phyloP scores from a whole-genome alignment of 768 basidiomycete species.

The Rhodotorula graminis region DNA sequence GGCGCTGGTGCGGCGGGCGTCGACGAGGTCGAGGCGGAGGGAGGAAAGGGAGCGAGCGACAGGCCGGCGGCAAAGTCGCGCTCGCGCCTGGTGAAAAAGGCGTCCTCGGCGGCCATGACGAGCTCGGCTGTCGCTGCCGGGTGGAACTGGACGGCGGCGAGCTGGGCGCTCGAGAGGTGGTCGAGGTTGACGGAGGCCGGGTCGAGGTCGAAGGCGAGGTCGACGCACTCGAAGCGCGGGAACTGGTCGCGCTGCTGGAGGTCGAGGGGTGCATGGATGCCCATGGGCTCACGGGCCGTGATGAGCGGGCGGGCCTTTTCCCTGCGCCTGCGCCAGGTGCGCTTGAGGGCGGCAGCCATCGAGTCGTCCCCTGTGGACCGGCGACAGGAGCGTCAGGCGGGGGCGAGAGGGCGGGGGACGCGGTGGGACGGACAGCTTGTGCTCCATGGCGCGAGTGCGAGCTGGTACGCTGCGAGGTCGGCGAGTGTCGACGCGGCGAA shows the following conservation, averaged over 20 bases:
- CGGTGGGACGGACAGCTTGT: neutral
- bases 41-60: neutral
- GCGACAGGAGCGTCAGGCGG: neutral
- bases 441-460: constrained; percentile 12
- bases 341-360: neutral
- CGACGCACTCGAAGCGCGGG: constrained; percentile 17
- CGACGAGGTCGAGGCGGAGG: neutral
- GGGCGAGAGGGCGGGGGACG: neutral
- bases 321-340: constrained; percentile 1
- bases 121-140: constrained; percentile 12
- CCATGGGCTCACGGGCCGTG: constrained; percentile 3
- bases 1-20: neutral
- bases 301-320: constrained; percentile 8
- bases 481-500: neutral
- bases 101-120: constrained; percentile 17
- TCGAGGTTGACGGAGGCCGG: neutral
- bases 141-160: constrained; percentile 21
- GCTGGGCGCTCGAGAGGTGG: constrained; percentile 15
- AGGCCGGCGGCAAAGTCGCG: constrained; percentile 24
- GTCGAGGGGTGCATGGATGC: neutral
- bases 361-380: constrained; percentile 6
- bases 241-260: constrained; percentile 10
- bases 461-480: constrained; percentile 2
- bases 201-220: constrained; percentile 6
- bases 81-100: constrained; percentile 29